Evolutionary conservation across 2,329 filamentous ascomycete genomes (phyloP).

Genomic region (Paraphaeosphaeria sporulosa): DNA sequence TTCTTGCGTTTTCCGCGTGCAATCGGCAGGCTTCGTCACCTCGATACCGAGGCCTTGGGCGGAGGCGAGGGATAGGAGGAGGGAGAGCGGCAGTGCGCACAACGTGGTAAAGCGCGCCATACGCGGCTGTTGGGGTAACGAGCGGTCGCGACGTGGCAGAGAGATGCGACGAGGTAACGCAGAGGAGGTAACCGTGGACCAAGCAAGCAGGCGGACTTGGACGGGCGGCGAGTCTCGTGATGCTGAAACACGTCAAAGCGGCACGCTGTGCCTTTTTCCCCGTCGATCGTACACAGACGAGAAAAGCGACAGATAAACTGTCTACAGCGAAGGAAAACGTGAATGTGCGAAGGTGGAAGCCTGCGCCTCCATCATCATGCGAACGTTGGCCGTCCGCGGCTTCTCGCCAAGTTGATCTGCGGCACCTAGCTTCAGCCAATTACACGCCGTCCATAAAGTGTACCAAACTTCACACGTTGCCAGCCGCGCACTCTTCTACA

Average conservation of each 20-base stretch:
- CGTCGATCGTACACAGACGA: background rate
- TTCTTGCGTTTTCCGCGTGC: constrained; percentile 53
- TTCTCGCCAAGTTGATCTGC: constrained; percentile 4
- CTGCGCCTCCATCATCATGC: constrained; percentile 11
- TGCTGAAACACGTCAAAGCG: constrained; percentile 12
- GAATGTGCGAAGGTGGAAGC: background rate
- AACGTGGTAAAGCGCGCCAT: constrained; percentile 41
- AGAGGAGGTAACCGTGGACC: background rate
- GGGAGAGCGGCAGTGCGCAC: constrained; percentile 30
- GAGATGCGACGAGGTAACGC: constrained; percentile 4
- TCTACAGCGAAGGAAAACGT: background rate
- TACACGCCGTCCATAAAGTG: constrained; percentile 9
- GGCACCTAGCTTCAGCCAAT: constrained; percentile 9
- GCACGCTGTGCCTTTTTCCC: constrained; percentile 6
- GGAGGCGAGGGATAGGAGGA: constrained; percentile 28
- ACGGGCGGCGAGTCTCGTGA: background rate
- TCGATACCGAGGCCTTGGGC: constrained; percentile 50
- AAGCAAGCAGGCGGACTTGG: constrained; percentile 11
- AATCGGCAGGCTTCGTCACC: constrained; percentile 51
- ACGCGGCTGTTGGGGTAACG: constrained; percentile 17
- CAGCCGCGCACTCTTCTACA: no score
- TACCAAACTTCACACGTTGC: constrained; percentile 10
- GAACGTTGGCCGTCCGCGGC: constrained; percentile 7
- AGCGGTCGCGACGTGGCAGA: constrained; percentile 7
- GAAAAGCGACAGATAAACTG: background rate